Evolutionary conservation across 331 rosid species (phyloP).

Genomic region (Quercus phellos): DNA sequence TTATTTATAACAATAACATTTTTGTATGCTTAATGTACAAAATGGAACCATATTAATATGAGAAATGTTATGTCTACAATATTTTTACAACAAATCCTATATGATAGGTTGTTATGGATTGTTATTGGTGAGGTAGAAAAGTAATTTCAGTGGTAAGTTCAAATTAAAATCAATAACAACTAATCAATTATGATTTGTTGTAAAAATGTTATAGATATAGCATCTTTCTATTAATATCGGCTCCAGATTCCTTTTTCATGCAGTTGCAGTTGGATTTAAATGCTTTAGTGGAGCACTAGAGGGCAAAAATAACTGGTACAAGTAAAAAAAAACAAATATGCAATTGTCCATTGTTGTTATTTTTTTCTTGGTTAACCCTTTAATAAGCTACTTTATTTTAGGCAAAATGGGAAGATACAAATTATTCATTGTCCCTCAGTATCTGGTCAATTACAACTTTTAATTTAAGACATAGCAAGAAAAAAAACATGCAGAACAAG

Average conservation of each 20-base stretch:
- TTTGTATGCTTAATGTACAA: not conserved
- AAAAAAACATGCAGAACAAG: not conserved
- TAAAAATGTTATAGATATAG: fast-evolving
- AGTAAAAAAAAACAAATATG: not conserved
- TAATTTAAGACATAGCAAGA: not conserved
- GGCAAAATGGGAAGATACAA: not conserved
- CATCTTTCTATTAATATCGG: not conserved
- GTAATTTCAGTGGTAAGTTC: no score
- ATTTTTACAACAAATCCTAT: no score
- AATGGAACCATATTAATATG: not conserved
- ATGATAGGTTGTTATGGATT: no score
- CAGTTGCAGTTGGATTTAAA: not conserved
- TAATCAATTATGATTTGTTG: no score
- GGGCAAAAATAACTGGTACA: not conserved
- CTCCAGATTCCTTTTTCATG: not conserved
- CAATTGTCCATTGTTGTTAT: not conserved
- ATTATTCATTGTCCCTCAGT: not conserved
- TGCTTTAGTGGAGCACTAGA: not conserved
- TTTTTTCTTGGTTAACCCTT: not conserved
- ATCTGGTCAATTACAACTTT: not conserved
- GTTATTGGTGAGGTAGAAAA: no score
- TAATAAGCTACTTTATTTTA: not conserved
- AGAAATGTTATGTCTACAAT: no score
- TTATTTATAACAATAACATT: no score
- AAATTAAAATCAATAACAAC: no score